Conservation (phyloP, 768 basidiomycete species). For the Leucosporidium scottii region DNA sequence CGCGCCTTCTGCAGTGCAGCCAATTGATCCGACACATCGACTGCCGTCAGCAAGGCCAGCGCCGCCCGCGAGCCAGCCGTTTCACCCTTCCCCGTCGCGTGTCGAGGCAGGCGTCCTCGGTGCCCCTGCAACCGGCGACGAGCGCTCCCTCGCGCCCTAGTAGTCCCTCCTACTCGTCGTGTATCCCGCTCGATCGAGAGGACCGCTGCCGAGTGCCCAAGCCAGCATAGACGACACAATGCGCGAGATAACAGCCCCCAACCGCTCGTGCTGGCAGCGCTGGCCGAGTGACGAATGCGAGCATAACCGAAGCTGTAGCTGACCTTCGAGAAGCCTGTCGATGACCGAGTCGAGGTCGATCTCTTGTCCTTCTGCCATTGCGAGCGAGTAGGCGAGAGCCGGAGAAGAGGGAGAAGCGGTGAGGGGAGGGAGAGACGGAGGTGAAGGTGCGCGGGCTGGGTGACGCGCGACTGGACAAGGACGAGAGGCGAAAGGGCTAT, state of each 20-base stretch:
- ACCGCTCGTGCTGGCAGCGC: too few relatives aligned
- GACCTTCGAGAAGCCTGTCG: conserved; percentile 95
- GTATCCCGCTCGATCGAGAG: background rate
- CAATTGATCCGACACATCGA: background rate
- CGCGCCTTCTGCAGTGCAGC: background rate
- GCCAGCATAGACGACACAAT: background rate
- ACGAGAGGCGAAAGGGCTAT: too few relatives aligned
- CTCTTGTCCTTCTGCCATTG: conserved; percentile 51
- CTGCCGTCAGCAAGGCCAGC: background rate
- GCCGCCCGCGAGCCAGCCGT: background rate
- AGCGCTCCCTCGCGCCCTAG: background rate
- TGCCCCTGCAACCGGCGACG: background rate
- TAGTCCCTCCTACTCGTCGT: too few relatives aligned
- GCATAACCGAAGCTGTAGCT: conserved; percentile 37
- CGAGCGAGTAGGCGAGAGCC: too few relatives aligned
- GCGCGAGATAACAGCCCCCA: conserved; percentile 32
- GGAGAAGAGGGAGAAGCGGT: too few relatives aligned
- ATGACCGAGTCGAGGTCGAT: conserved; percentile 99
- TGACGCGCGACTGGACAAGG: too few relatives aligned
- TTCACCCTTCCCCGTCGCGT: background rate
- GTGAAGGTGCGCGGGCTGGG: too few relatives aligned
- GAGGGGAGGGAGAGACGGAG: too few relatives aligned
- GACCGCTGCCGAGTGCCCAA: background rate
- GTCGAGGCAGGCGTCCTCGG: background rate
- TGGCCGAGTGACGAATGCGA: background rate